Base-by-base conservation (phyloP, 441 rosid species). In the Erysimum pusillum region DNA sequence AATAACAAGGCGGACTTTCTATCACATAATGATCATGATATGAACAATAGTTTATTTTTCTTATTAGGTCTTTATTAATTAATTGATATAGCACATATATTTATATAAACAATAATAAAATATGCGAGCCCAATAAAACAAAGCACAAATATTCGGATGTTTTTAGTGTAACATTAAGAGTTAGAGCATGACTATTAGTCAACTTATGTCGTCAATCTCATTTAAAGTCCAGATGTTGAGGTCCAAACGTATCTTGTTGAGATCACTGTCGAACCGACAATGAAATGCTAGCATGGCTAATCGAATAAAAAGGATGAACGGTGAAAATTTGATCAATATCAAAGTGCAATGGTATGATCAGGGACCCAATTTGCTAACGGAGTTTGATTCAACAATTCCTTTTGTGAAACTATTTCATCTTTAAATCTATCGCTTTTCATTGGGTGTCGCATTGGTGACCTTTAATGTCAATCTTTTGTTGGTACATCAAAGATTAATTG, bases 391-490 rank as follows among this genome's bases (percentile, higher is more conserved):
- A 61, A 62, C 49, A 36, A 69, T 68, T 61, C 48, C 63, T 69
- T 38, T 42, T 32, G 31, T 48, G 25, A 22, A 22, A 38, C 44
- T 70, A 44, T 44, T 54, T 22, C 71, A 49, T 60, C 46, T 63
- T 63, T 35, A 56, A 13, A 18, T 54, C 25, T 44, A 64, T 22
- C 66, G 11, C 25, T 63, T 38, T 22, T 18, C 28, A 52, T 35
- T 56, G 15, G 72, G 54, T 71, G 54, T 71, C 20, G 67, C 56
- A 52, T 45, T 57, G 18, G 53, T 76, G 71, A 58, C 80, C 71
- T 71, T 56, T 54, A n/a, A 62, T 70, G 71, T 76, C 65, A 20
- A 70, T 70, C 45, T 56, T 69, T 76, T 13, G 66, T 63, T 77
- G 44, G 54, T 63, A 63, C 71, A 70, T 69, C 59, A 45, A 35